Conservation (phyloP, 345 rosid species). For the Psidium friedrichsthalianum region DNA sequence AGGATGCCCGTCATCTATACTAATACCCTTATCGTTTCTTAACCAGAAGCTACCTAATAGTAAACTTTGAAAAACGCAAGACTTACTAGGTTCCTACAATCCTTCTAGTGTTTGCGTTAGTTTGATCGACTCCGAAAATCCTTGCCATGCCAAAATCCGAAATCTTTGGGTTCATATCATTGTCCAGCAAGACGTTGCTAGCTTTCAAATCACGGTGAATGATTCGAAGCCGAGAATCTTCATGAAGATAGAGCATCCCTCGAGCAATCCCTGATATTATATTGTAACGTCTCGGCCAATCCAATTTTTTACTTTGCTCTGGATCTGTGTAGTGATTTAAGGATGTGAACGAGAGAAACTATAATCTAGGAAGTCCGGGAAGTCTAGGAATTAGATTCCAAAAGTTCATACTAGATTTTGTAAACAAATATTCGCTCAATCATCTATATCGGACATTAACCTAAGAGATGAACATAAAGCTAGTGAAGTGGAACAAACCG, state of each 20-base stretch:
- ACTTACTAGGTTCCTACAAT: constrained; percentile 15
- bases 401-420: neutral
- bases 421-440: neutral
- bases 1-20: neutral
- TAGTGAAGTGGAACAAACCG: neutral
- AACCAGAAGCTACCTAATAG: neutral
- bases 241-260: constrained; percentile 14
- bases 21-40: neutral
- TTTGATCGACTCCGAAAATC: constrained; percentile 7
- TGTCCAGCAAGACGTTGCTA: constrained; percentile 10
- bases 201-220: constrained; percentile 20
- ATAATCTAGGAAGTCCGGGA: neutral
- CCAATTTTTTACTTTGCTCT: neutral
- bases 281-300: constrained; percentile 6
- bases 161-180: constrained; percentile 12
- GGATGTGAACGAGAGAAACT: neutral
- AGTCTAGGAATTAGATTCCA: neutral
- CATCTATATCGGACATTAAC: neutral
- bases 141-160: constrained; percentile 18
- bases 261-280: constrained; percentile 10
- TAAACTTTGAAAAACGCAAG: neutral
- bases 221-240: constrained; percentile 9
- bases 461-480: neutral
- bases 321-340: neutral
- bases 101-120: neutral